phyloP scores from a whole-genome alignment of 768 basidiomycete genomes.

The Suillus subluteus region DNA sequence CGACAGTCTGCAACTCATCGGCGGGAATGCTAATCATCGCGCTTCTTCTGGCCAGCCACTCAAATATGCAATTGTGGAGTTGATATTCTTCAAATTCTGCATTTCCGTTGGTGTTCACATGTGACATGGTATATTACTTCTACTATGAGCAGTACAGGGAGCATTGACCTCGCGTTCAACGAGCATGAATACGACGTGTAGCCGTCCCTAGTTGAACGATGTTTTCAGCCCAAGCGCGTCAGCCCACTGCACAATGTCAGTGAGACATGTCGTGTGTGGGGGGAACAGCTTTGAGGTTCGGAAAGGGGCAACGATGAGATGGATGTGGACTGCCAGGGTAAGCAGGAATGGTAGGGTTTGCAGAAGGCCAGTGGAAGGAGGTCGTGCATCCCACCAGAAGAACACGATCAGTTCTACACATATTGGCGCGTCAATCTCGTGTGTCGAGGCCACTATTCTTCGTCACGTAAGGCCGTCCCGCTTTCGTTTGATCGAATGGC shows the following conservation, averaged over 20 bases:
- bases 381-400: slow-evolving; percentile 37
- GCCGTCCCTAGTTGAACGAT: slow-evolving; percentile 66
- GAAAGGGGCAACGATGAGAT: slow-evolving; percentile 75
- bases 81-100: slow-evolving; percentile 44
- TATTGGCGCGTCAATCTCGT: slow-evolving; percentile 93
- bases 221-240: slow-evolving; percentile 65
- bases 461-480: slow-evolving; percentile 77
- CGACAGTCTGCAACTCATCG: not conserved
- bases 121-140: slow-evolving; percentile 47
- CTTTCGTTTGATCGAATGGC: slow-evolving; percentile 71
- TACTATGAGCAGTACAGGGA: slow-evolving; percentile 63
- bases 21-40: not conserved
- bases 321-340: slow-evolving; percentile 92
- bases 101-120: slow-evolving; percentile 7
- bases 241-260: slow-evolving; percentile 72
- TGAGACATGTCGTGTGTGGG: slow-evolving; percentile 71
- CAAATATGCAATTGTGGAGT: slow-evolving; percentile 33
- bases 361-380: slow-evolving; percentile 13
- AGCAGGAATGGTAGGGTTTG: slow-evolving; percentile 69
- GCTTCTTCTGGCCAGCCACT: not conserved
- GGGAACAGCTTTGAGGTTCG: slow-evolving; percentile 73
- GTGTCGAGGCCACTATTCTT: slow-evolving; percentile 81
- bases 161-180: slow-evolving; percentile 79
- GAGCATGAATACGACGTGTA: slow-evolving; percentile 69
- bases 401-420: slow-evolving; percentile 77